Conservation (phyloP, 1,139 yeast species). For the Pichia sp. region DNA sequence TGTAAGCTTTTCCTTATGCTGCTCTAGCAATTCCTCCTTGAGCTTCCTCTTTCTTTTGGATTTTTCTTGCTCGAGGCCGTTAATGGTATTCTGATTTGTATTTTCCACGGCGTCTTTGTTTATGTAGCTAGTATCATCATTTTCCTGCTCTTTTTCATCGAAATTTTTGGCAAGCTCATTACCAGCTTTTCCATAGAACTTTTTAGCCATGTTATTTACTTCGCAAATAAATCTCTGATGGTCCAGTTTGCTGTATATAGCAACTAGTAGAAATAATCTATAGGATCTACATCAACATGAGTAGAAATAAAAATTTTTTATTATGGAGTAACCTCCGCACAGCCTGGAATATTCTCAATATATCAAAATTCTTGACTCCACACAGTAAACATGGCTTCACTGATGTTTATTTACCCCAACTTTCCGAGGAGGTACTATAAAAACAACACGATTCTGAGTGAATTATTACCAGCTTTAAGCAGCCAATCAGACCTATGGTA, state of each 20-base stretch:
- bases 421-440: no score
- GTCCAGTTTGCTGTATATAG: background rate
- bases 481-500: background rate
- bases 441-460: no score
- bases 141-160: background rate
- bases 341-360: conserved; percentile 1
- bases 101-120: conserved; percentile 1
- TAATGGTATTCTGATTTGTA: conserved; percentile 5
- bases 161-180: background rate
- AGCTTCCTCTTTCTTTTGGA: conserved; percentile 61
- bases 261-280: no score
- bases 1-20: conserved; percentile 63
- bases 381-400: background rate
- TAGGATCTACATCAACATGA: no score
- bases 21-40: conserved; percentile 53
- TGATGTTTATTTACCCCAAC: no score
- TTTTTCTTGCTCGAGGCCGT: conserved; percentile 47
- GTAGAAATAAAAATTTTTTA: background rate
- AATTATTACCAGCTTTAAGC: background rate
- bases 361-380: background rate
- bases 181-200: conserved; percentile 22
- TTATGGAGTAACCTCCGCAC: background rate
- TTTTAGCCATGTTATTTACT: conserved; percentile 10
- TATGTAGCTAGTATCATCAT: background rate
- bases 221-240: background rate